Conservation (phyloP, 225 moss, liverwort and hornwort genomes). For the Rhytidiadelphus loreus region DNA sequence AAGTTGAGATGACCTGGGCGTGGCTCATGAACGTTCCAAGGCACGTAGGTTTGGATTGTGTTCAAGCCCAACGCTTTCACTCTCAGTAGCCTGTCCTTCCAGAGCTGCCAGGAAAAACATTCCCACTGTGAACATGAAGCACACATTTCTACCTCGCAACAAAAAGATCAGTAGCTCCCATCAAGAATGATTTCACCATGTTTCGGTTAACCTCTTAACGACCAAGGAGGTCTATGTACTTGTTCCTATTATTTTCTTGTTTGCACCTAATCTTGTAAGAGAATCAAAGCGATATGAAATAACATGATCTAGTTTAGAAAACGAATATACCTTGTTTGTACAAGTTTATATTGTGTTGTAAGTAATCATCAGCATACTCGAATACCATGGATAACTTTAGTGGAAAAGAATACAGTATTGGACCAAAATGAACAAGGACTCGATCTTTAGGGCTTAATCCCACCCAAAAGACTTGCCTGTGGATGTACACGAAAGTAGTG, state of each 20-base stretch:
- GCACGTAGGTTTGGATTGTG: conserved; percentile 74
- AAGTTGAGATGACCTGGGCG: conserved; percentile 53
- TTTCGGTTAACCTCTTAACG: not conserved
- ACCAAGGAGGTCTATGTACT: not conserved
- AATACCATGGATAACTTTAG: no score
- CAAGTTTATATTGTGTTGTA: not conserved
- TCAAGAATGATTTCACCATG: not conserved
- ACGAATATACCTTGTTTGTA: not conserved
- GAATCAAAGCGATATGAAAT: not conserved
- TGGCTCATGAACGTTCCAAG: conserved; percentile 84
- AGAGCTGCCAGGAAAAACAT: conserved; percentile 37
- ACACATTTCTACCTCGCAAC: not conserved
- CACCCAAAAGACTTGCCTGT: conserved; percentile 27
- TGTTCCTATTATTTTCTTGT: not conserved
- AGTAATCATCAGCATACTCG: not conserved
- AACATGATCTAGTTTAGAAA: not conserved
- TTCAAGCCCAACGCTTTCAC: conserved; percentile 79
- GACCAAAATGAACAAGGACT: not conserved
- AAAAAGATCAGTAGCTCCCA: not conserved
- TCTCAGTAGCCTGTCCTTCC: conserved; percentile 70
- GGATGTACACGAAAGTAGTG: conserved; percentile 84
- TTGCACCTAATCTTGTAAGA: not conserved
- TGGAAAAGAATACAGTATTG: not conserved
- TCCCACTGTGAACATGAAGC: not conserved
- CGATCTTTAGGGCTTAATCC: not conserved